A percentile compares a stretch with the other conserved stretches of the same genome.
Conservation (phyloP, 768 basidiomycete species). For the Mycena albidolilacea region DNA sequence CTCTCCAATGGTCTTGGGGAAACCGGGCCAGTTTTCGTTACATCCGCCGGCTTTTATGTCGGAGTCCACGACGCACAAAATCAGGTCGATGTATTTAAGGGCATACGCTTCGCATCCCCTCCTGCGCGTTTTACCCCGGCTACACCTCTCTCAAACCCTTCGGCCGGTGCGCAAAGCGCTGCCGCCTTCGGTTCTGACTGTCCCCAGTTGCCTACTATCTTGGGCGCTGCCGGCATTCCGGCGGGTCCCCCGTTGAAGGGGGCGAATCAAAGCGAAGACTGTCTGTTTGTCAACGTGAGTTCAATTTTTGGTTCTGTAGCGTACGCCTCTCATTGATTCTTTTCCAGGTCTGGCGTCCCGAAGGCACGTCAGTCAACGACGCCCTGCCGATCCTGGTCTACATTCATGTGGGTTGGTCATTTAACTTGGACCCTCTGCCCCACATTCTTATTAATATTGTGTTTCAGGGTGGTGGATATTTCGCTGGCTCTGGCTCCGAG, state of each 20-base stretch:
- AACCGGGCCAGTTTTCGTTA: slow-evolving; percentile 5
- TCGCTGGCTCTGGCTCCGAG: slow-evolving; percentile 18
- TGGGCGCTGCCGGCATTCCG: not conserved
- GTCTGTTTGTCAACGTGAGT: slow-evolving; percentile 23
- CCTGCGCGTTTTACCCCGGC: slow-evolving; percentile 10
- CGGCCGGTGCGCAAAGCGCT: not conserved
- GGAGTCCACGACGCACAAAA: slow-evolving; percentile 17
- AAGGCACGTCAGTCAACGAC: not conserved
- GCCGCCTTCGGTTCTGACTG: slow-evolving; percentile 21
- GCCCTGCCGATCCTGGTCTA: not conserved
- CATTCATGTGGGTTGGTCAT: not conserved
- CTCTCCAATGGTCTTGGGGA: not conserved
- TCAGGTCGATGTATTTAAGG: slow-evolving; percentile 12
- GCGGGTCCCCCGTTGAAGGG: slow-evolving; percentile 19
- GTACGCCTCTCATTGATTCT: not conserved
- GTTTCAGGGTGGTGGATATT: slow-evolving; percentile 15
- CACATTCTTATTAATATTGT: not conserved
- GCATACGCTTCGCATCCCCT: slow-evolving; percentile 12
- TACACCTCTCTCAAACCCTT: not conserved
- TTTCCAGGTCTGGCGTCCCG: not conserved
- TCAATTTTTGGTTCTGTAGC: not conserved
- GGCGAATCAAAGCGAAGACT: slow-evolving; percentile 22
- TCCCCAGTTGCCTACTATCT: slow-evolving; percentile 2
- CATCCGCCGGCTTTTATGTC: slow-evolving; percentile 15
- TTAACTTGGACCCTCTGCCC: not conserved